Evolutionary conservation across 2,329 filamentous ascomycete species (phyloP).

Genomic region (Fusarium newnesense): DNA sequence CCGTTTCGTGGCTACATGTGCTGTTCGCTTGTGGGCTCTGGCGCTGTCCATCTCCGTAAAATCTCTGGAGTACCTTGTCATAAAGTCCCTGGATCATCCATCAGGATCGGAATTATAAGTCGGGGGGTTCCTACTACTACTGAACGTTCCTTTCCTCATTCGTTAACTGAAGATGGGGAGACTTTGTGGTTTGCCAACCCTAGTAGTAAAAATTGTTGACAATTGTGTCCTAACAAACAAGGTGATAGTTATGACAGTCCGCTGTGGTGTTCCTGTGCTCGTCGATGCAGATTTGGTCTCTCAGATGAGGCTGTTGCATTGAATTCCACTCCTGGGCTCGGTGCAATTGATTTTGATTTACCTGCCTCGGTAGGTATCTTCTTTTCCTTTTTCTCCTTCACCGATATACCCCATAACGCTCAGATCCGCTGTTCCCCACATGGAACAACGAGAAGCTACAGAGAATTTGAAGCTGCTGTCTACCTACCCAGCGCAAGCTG

Average conservation of each 20-base stretch:
- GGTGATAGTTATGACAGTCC: neutral
- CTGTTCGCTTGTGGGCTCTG: constrained; percentile 37
- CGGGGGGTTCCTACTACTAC: constrained; percentile 16
- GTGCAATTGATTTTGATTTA: neutral
- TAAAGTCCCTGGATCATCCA: constrained; percentile 13
- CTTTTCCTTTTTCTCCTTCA: neutral
- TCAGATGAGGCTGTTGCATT: neutral
- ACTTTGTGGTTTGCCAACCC: neutral
- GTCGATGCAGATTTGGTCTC: neutral
- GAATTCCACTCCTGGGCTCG: neutral
- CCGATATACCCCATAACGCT: constrained; percentile 7
- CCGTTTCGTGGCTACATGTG: constrained; percentile 36
- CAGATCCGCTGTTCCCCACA: constrained; percentile 17
- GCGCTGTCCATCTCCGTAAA: constrained; percentile 34
- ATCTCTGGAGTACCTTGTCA: constrained; percentile 33
- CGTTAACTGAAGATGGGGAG: neutral
- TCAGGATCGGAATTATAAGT: constrained; percentile 11
- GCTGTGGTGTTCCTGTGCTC: neutral
- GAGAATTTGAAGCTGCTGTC: constrained; percentile 5
- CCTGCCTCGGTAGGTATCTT: neutral
- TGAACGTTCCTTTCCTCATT: constrained; percentile 14
- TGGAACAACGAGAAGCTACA: neutral
- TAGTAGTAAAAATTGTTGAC: neutral
- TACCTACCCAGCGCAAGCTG: neutral
- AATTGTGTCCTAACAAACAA: neutral